Conservation (phyloP, 2,329 filamentous ascomycete species). For the Phyllosticta ampelicida region DNA sequence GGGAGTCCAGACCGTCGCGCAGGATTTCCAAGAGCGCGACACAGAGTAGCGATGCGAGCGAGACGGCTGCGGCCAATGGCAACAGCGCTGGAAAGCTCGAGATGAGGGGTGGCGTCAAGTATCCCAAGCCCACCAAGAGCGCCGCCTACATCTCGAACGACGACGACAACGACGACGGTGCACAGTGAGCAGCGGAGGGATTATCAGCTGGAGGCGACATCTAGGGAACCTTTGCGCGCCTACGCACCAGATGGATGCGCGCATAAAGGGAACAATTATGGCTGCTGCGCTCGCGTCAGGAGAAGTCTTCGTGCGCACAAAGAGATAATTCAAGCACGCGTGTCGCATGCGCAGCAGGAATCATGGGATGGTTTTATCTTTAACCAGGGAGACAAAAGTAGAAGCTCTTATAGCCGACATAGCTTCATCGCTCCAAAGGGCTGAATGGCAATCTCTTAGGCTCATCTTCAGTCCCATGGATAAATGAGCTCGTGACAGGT, state of each 20-base stretch:
- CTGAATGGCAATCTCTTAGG: background rate
- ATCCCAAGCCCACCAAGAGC: background rate
- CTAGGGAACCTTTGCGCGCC: too few species aligned
- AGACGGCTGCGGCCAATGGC: background rate
- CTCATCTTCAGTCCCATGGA: background rate
- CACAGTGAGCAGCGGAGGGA: background rate
- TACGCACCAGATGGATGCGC: too few species aligned
- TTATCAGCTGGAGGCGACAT: too few species aligned
- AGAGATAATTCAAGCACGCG: too few species aligned
- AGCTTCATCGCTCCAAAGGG: background rate
- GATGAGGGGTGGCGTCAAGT: background rate
- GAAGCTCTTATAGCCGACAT: background rate
- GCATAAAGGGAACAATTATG: too few species aligned
- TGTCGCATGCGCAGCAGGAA: background rate
- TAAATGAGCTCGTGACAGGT: background rate
- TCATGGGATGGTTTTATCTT: background rate
- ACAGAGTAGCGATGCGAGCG: background rate
- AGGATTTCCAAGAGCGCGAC: background rate
- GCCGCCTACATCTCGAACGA: background rate
- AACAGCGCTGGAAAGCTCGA: background rate
- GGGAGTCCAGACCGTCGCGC: conserved; percentile 1
- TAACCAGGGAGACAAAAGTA: background rate
- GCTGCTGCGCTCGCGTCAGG: too few species aligned
- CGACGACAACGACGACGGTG: background rate
- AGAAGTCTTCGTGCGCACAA: too few species aligned